Evolutionary conservation across 2,329 filamentous ascomycete species (phyloP).

Genomic region (Blastomyces silverae): DNA sequence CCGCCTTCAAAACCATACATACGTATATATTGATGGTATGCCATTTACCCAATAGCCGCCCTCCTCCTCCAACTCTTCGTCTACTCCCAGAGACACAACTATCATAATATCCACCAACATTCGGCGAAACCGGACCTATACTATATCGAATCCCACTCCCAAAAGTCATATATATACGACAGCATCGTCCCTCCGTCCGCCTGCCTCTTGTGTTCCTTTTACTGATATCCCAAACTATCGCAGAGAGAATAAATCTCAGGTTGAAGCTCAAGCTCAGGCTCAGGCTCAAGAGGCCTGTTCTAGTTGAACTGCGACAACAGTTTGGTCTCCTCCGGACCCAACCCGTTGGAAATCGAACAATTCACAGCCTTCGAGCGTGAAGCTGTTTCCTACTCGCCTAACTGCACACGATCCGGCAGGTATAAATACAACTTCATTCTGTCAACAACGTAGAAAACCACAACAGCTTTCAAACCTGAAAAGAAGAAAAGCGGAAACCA

Average conservation of each 20-base stretch:
- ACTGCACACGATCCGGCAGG: too few relatives aligned
- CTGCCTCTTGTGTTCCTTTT: not conserved
- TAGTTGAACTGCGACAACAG: not conserved
- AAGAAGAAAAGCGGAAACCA: not conserved
- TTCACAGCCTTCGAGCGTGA: not conserved
- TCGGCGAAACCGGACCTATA: too few relatives aligned
- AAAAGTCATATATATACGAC: not conserved
- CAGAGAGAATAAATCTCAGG: not conserved
- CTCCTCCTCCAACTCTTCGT: too few relatives aligned
- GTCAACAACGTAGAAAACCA: not conserved
- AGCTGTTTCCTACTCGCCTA: not conserved
- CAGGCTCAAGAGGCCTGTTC: not conserved
- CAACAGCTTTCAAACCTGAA: too few relatives aligned
- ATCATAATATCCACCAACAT: too few relatives aligned
- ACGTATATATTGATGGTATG: too few relatives aligned
- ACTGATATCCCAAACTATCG: not conserved
- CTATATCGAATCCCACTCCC: not conserved
- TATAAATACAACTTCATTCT: not conserved
- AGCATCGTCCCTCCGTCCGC: not conserved
- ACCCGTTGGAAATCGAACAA: not conserved
- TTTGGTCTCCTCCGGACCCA: not conserved
- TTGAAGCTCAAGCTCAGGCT: too few relatives aligned
- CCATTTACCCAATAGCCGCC: too few relatives aligned
- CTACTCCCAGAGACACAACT: too few relatives aligned
- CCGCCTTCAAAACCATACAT: too few relatives aligned